Evolutionary conservation across 163 green algal species (phyloP).

Genomic region (Prototheca cutis): DNA sequence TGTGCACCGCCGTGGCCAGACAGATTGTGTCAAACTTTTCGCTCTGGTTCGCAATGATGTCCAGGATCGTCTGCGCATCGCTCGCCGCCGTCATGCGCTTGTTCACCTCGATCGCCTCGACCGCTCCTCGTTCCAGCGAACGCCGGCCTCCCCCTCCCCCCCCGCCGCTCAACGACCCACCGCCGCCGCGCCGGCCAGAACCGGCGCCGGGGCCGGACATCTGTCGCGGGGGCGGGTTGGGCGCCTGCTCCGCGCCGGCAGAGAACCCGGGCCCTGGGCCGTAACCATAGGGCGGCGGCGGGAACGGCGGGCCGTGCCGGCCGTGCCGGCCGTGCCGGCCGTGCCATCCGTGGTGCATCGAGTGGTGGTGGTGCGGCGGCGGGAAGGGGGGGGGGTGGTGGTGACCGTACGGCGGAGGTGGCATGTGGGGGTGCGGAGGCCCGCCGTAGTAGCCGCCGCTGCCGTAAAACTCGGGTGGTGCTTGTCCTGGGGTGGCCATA

Average conservation of each 20-base stretch:
- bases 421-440: background rate
- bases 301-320: background rate
- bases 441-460: too few relatives aligned
- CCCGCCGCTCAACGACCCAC: background rate
- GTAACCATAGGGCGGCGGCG: too few relatives aligned
- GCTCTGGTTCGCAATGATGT: conserved; percentile 24
- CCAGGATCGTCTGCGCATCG: conserved; percentile 22
- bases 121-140: background rate
- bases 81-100: conserved; percentile 25
- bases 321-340: background rate
- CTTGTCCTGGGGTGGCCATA: too few relatives aligned
- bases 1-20: conserved; percentile 44
- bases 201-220: background rate
- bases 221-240: too few relatives aligned
- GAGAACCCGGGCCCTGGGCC: too few relatives aligned
- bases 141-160: background rate
- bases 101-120: conserved; percentile 25
- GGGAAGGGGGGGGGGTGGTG: background rate
- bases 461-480: too few relatives aligned
- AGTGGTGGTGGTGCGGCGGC: background rate
- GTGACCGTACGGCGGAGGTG: background rate
- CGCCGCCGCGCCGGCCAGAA: background rate
- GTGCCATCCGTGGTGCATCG: background rate
- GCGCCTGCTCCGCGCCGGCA: too few relatives aligned
- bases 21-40: conserved; percentile 39